Evolutionary conservation across 208 protist species (phyloP), one percentile per base, ranked within the genome.

Genomic region (Crithidia bombi): DNA sequence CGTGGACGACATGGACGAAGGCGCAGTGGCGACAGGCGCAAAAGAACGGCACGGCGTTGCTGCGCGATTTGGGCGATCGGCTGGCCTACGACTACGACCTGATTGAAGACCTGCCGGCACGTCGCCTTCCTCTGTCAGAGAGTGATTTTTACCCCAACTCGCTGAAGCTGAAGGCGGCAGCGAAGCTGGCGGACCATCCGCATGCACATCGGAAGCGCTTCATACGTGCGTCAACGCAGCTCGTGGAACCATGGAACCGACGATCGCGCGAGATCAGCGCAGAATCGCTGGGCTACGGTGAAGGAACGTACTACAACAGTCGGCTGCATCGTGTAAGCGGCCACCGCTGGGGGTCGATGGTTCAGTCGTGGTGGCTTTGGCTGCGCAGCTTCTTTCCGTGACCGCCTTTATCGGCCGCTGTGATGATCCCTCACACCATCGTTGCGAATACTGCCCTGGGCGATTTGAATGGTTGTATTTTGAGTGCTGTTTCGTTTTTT

Each of bases 191-290:
- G 5, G 55, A 69, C 7, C 33, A 3, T 6, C 30, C 58, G 15
- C 46, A 51, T 30, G n/a, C 17, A 5, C 51, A 58, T n/a, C 3
- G 5, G 1, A 51, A 49, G n/a, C 38, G 12, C 3, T 77, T 77
- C 32, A 17, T 5, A 12, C 43, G 30, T 21, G 33, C 23, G 23
- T 70, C 71, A 30, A 70, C 71, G 57, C 71, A 77, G 64, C 55
- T 90, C 26, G 85, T 94, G 32, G 89, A 94, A 75, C 88, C 88
- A 63, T 93, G 88, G 86, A 75, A 82, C n/a, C 63, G 51, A 3
- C 61, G 61, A 14, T 36, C 43, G 30, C 38, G 26, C 19, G 65
- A 79, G 5, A 50, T 65, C 36, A 58, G 68, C 15, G 57, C 32
- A 2, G 35, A 73, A 38, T 65, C 73, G 32, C 65, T 83, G 12